phyloP scores from a whole-genome alignment of 768 basidiomycete species.

The Mycena haematopus region DNA sequence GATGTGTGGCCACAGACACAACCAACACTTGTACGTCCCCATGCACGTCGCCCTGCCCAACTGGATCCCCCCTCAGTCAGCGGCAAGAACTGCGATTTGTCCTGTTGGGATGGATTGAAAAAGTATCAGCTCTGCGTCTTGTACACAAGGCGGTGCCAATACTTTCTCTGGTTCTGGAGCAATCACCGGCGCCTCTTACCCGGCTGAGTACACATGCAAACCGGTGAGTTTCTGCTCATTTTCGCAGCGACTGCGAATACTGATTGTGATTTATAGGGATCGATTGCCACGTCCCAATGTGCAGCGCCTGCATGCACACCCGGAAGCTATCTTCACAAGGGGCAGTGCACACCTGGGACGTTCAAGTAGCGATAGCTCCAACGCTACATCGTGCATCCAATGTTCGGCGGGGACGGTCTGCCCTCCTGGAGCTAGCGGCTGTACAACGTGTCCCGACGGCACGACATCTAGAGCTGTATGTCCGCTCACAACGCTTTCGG shows the following conservation, averaged over 20 bases:
- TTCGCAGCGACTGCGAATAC: background rate
- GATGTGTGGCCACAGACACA: background rate
- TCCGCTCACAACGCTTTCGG: no score
- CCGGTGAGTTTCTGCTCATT: background rate
- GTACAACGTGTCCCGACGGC: no score
- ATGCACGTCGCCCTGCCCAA: no score
- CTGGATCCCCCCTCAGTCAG: no score
- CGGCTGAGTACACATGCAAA: background rate
- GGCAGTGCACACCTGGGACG: background rate
- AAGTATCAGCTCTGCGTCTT: no score
- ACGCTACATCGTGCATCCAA: background rate
- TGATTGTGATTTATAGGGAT: background rate
- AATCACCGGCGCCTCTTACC: background rate
- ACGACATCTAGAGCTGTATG: no score
- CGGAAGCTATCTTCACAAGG: background rate
- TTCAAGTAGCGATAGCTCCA: background rate
- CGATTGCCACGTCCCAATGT: background rate
- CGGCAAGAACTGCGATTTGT: no score
- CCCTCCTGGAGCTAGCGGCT: background rate
- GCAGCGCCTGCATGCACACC: background rate
- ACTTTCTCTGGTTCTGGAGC: background rate
- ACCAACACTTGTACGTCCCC: no score
- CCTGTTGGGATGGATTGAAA: no score
- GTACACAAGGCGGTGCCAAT: background rate
- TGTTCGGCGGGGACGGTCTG: background rate